These are phyloP conservation scores for Penicillium sp. DNA, from an alignment of 2,329 filamentous ascomycete species.

Conservation along the genomic window DNA sequence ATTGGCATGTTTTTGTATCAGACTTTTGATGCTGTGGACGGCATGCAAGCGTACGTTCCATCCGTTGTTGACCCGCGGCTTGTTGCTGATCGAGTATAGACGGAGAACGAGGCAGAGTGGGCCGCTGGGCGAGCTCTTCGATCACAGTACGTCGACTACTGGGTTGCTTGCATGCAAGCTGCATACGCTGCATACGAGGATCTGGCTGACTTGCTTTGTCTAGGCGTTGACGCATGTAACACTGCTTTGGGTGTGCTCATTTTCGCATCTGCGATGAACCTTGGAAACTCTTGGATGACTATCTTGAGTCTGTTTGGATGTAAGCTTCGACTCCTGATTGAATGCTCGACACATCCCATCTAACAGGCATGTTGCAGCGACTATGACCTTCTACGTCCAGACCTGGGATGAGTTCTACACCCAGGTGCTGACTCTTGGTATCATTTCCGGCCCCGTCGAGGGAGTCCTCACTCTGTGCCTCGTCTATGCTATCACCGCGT, in stretches of 20 bases:
- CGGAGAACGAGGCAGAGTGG: slow-evolving; percentile 89
- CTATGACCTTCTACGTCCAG: slow-evolving; percentile 96
- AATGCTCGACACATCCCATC: not conserved
- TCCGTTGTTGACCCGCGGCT: not conserved
- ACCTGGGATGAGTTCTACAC: slow-evolving; percentile 99
- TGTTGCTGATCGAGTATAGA: slow-evolving; percentile 45
- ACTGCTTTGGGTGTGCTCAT: slow-evolving; percentile 91
- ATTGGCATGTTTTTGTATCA: slow-evolving; percentile 92
- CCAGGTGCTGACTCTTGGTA: slow-evolving; percentile 86
- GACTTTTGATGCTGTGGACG: slow-evolving; percentile 97
- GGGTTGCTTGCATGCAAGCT: not conserved
- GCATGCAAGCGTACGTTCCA: slow-evolving; percentile 76
- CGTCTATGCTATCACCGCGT: slow-evolving; percentile 82
- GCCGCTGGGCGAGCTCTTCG: slow-evolving; percentile 92
- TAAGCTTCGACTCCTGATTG: slow-evolving; percentile 46
- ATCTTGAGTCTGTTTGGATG: slow-evolving; percentile 80
- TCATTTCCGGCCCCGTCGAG: slow-evolving; percentile 93
- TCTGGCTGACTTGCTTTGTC: slow-evolving; percentile 1
- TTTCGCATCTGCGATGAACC: slow-evolving; percentile 88
- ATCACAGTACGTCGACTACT: slow-evolving; percentile 67
- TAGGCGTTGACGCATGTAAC: slow-evolving; percentile 87
- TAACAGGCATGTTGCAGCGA: slow-evolving; percentile 53
- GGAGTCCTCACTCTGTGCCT: slow-evolving; percentile 81
- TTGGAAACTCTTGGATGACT: slow-evolving; percentile 90
- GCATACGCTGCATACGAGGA: not conserved